Base-by-base conservation (phyloP, 805 yeast genomes). In the Yarrowia alimentaria region DNA sequence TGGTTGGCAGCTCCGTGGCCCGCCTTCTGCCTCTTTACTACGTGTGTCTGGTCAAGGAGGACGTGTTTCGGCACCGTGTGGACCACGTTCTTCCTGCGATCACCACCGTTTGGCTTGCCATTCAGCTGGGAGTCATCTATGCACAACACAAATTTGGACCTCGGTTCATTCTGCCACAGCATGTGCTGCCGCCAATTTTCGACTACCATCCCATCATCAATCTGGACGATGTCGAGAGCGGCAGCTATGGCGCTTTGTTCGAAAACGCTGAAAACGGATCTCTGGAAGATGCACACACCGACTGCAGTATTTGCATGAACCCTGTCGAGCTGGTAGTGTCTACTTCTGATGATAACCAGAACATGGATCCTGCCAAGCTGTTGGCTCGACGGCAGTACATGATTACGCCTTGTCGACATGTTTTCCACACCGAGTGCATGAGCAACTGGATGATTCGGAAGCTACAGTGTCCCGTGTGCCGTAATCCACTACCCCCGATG, bases 371-470 rank as follows among this genome's bases (percentile, higher is more conserved):
- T 1, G 57, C 67, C 13, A 58, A 61, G 12, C 24, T 67, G 18
- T 55, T 66, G 24, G 69, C 67, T 3, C 53, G 71, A 12, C 59
- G 66, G 20, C 55, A 57, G 31, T 67, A 67, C 53, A 66, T 67
- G 70, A 78, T 88, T 3, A 87, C 98, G 0, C 97, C 97, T 1
- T 90, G 98, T 65, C 74, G 80, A 32, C 98, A 90, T 64, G 79
- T 88, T 8, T 91, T 89, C 76, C 97, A 90, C 62, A 76, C 87
- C 1, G 81, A 77, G n/a, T 90, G 98, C 68, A 69, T 91, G 56
- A 94, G 86, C 62, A 79, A 77, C 55, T 91, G 97, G 97, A 88
- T 91, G 96, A 78, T 81, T 64, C 85, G 87, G 63, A 86, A 89
- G 60, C 67, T 91, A 45, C 96, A 89, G 61, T 91, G 98, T 67